These are phyloP conservation scores for Citrus inodora DNA, from an alignment of 345 rosid species.

Conservation along the genomic window DNA sequence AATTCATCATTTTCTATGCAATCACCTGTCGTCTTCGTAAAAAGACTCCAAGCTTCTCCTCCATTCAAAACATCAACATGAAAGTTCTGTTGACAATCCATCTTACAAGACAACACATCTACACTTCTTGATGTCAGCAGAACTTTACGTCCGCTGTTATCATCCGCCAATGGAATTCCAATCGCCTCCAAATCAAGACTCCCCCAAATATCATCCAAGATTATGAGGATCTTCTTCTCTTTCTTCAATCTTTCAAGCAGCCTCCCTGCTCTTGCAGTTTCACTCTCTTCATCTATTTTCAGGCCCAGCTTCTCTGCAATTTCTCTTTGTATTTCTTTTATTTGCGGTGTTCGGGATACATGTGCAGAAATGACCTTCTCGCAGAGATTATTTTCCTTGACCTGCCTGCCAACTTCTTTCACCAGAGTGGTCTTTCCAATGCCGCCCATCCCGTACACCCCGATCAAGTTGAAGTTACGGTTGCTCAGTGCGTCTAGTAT, in stretches of 20 bases:
- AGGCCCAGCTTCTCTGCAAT: too few species aligned
- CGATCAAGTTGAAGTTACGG: background rate
- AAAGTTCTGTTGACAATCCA: background rate
- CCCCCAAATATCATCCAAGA: constrained; percentile 8
- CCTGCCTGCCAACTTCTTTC: too few species aligned
- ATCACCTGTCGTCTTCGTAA: background rate
- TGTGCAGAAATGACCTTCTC: too few species aligned
- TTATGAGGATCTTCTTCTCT: background rate
- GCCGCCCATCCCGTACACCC: background rate
- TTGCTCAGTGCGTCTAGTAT: too few species aligned
- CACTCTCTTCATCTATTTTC: too few species aligned
- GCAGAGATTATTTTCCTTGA: too few species aligned
- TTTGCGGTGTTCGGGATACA: too few species aligned
- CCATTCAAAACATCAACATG: background rate
- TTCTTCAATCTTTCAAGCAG: background rate
- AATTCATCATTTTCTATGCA: background rate
- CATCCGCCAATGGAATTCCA: background rate
- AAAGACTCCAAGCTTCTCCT: background rate
- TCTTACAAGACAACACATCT: background rate
- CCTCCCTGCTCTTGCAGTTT: too few species aligned
- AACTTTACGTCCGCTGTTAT: background rate
- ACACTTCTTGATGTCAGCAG: background rate
- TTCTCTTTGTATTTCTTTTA: too few species aligned
- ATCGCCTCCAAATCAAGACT: background rate
- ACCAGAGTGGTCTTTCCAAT: too few species aligned